Evolutionary conservation across 2,329 filamentous ascomycete species (phyloP).

Genomic region (Colletotrichum eleusines): DNA sequence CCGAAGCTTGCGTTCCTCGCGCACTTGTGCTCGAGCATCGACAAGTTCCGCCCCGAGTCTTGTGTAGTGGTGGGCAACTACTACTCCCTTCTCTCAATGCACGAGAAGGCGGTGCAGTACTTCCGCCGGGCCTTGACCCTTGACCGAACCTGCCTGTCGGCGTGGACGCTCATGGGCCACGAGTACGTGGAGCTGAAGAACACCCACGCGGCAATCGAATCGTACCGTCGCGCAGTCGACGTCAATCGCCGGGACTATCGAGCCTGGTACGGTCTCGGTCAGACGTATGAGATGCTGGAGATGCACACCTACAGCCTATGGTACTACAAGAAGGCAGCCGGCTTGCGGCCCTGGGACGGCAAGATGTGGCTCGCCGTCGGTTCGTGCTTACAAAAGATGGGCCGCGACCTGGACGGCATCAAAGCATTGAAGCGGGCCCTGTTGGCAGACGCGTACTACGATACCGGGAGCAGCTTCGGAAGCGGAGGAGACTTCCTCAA

Average conservation of each 20-base stretch:
- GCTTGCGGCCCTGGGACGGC: conserved; percentile 92
- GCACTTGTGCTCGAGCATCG: conserved; percentile 88
- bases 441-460: conserved; percentile 88
- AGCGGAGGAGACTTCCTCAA: conserved; percentile 60
- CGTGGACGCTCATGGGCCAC: conserved; percentile 99
- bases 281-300: conserved; percentile 97
- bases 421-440: conserved; percentile 94
- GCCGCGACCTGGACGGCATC: conserved; percentile 88
- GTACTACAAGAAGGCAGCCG: conserved; percentile 97
- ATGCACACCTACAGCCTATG: conserved; percentile 98
- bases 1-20: conserved; percentile 94
- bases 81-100: conserved; percentile 92
- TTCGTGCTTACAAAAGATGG: conserved; percentile 91
- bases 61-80: conserved; percentile 98
- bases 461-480: conserved; percentile 69
- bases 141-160: conserved; percentile 90
- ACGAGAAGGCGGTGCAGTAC: conserved; percentile 98
- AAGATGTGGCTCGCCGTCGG: conserved; percentile 99
- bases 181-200: conserved; percentile 99
- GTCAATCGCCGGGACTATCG: conserved; percentile 96
- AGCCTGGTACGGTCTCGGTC: conserved; percentile 96
- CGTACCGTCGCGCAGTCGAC: conserved; percentile 93
- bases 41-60: conserved; percentile 96
- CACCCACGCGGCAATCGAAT: conserved; percentile 97
- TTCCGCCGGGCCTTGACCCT: conserved; percentile 93